Base-by-base conservation (phyloP, 805 yeast genomes). In the Candida methanosorbosa region DNA sequence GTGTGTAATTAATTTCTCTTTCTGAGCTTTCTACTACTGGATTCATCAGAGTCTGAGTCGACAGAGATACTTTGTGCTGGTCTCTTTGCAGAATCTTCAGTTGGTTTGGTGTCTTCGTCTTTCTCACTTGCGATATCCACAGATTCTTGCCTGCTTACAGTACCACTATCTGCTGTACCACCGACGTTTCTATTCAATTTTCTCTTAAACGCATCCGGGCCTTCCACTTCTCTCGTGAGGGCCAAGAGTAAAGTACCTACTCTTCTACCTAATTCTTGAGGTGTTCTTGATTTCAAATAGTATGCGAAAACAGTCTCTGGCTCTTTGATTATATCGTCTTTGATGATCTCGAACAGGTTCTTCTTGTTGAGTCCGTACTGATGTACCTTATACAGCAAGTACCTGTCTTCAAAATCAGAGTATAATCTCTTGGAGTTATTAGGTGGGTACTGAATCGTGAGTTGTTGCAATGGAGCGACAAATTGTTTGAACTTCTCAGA, bases 351-450 rank as follows among this genome's bases (percentile, higher is more conserved):
- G 41, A 68, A 71, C 28, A 82, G 59, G 35, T 72, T 67, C 18
- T 75, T 78, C 30, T 72, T 61, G 46, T 71, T 63, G 18, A 82
- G 53, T 0, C 94, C 94, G 43, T 72, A 66, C 44, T 78, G 78
- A 52, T 78, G 66, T 1, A 79, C 80, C 36, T 74, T 70, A 20
- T 69, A 45, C 33, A 83, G 50, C 18, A 83, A 59, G 45, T 77
- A 83, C 35, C 84, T 65, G 49, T 83, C 94, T 49, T 83, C 94
- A 0, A 68, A 54, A 22, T 73, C 72, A 8, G 83, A 75, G 46
- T 80, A 83, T 8, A 81, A 68, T 44, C 87, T 61, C 48, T 82
- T 81, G 11, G 92, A 81, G 51, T 81, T 82, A 50, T 81, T 82
- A n/a, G 88, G 88, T 0, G 92, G 90, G 40, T 81, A 83, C 36